Evolutionary conservation across 1,139 yeast genomes (phyloP).

Genomic region (Pneumocystis canis): DNA sequence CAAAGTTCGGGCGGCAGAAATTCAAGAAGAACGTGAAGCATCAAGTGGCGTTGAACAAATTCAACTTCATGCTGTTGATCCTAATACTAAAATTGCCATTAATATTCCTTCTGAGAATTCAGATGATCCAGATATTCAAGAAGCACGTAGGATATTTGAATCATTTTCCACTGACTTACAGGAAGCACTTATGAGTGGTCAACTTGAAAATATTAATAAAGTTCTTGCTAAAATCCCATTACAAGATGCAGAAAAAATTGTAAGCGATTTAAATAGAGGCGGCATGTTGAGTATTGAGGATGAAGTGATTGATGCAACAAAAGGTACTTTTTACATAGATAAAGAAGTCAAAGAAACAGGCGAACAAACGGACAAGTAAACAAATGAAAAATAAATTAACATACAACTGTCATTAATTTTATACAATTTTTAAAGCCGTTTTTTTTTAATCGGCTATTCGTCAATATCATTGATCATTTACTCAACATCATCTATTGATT

Average conservation of each 20-base stretch:
- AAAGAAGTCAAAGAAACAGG: background rate
- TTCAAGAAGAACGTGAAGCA: slow-evolving; percentile 31
- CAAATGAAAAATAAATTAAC: background rate
- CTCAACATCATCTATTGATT: background rate
- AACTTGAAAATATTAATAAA: slow-evolving; percentile 66
- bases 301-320: slow-evolving; percentile 56
- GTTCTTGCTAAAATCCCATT: slow-evolving; percentile 66
- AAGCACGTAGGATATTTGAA: slow-evolving; percentile 39
- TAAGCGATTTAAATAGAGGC: slow-evolving; percentile 63
- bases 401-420: no score
- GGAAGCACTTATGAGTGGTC: slow-evolving; percentile 55
- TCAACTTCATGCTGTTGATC: slow-evolving; percentile 80
- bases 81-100: slow-evolving; percentile 59
- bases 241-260: slow-evolving; percentile 63
- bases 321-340: slow-evolving; percentile 26
- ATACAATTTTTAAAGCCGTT: no score
- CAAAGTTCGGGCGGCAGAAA: slow-evolving; percentile 52
- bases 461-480: no score
- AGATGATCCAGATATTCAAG: slow-evolving; percentile 29
- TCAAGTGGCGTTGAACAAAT: slow-evolving; percentile 50
- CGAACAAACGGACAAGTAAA: background rate
- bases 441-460: no score
- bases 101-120: slow-evolving; percentile 42
- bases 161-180: slow-evolving; percentile 52
- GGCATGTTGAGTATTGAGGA: slow-evolving; percentile 75